Conservation (phyloP, 257 asterid species). For the Penstemon eatonii region DNA sequence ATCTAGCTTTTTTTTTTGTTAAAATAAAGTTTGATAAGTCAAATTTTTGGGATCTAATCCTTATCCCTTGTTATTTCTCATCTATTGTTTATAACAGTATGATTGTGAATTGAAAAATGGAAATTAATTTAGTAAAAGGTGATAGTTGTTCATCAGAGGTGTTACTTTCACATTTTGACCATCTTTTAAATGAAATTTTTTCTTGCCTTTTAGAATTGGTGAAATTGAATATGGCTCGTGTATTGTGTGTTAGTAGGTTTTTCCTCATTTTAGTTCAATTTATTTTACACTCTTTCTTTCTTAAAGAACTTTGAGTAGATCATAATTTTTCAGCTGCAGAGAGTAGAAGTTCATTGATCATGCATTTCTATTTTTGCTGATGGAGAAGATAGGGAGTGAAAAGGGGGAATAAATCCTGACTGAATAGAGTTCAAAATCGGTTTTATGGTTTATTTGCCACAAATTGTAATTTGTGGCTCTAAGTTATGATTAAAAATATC, state of each 20-base stretch:
- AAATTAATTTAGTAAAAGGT: background rate
- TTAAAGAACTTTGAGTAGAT: conserved; percentile 34
- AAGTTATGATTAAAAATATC: conserved; percentile 72
- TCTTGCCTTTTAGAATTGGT: conserved; percentile 19
- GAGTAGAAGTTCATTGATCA: conserved; percentile 20
- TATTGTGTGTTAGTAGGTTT: conserved; percentile 23
- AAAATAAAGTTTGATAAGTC: conserved; percentile 25
- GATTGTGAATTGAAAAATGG: background rate
- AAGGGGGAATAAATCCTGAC: conserved; percentile 15
- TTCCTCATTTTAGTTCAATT: conserved; percentile 25
- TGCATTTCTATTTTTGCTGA: conserved; percentile 22
- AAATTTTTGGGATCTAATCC: conserved; percentile 24
- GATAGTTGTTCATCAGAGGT: conserved; percentile 15
- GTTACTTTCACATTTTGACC: conserved; percentile 17
- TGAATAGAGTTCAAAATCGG: conserved; percentile 19
- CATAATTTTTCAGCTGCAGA: conserved; percentile 27
- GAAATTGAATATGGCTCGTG: conserved; percentile 17
- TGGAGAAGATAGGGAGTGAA: conserved; percentile 31
- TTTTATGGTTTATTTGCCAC: conserved; percentile 26
- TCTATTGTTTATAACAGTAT: conserved; percentile 7
- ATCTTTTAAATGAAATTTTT: conserved; percentile 14
- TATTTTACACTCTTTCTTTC: background rate
- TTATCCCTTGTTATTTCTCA: no score
- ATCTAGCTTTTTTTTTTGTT: conserved; percentile 22
- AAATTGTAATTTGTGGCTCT: conserved; percentile 31